Base-by-base conservation (phyloP, 176 grass and related monocot species). In the Juncus inflexus region DNA sequence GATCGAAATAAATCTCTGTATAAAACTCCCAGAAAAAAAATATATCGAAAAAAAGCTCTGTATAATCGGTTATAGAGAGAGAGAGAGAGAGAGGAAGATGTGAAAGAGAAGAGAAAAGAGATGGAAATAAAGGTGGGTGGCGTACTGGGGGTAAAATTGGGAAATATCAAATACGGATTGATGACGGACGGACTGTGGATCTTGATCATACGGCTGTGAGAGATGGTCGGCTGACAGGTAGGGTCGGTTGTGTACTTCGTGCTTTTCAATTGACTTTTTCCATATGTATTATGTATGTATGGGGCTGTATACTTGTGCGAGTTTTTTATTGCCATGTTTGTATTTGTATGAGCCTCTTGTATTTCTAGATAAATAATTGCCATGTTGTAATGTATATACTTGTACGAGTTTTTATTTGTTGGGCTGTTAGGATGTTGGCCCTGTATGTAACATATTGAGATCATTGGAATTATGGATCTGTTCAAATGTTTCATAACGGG, bases 61-160 rank as follows among this genome's bases (percentile, higher is more conserved):
- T 56, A 42, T 70, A 12, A 58, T 56, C 41, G 67, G 52, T 15
- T 51, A 70, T 58, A 19, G 36, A 70, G 67, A 58, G n/a, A 57
- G 28, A 55, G 12, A 57, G 3, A 16, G 51, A 69, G 35, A 52
- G 12, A 38, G 51, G 56, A 4, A 45, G 39, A 13, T 37, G 28
- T 47, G 4, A 47, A 47, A 47, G 43, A 47, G 2, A 47, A 9
- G 36, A 6, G 35, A 50, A 15, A 2, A 11, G 50, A 40, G 9
- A 5, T 28, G 19, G 19, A 28, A 28, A 28, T 28, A 28, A 28
- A 47, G 38, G 6, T 13, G 66, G 52, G 4, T 6, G 37, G 66
- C 5, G 13, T 36, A 57, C 41, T 9, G 52, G 36, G 67, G 9
- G 67, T 42, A 59, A 12, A 40, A 15, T 19, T 1, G 37, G 14